Evolutionary conservation across 352 stramenopile genomes (phyloP).

Genomic region (Phytophthora tentaculata): DNA sequence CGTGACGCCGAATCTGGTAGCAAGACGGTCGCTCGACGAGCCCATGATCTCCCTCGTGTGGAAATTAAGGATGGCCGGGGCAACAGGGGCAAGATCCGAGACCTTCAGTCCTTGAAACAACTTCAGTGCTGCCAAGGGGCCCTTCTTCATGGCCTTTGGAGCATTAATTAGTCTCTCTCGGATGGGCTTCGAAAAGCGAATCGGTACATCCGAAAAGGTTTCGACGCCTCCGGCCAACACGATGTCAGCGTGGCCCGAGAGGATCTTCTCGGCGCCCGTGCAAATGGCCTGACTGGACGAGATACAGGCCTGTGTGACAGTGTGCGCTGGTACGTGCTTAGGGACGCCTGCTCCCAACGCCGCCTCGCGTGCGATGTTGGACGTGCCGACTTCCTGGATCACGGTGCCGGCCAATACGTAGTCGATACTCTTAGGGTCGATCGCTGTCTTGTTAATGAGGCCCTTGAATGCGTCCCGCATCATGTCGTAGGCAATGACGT

Average conservation of each 20-base stretch:
- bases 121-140: conserved; percentile 86
- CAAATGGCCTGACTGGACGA: conserved; percentile 96
- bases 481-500: conserved; percentile 97
- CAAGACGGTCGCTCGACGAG: conserved; percentile 95
- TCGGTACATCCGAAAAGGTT: conserved; percentile 98
- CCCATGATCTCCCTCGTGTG: conserved; percentile 99
- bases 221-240: conserved; percentile 96
- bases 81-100: conserved; percentile 91
- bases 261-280: conserved; percentile 95
- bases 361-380: conserved; percentile 97
- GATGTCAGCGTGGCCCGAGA: conserved; percentile 94
- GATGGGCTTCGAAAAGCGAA: conserved; percentile 93
- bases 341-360: conserved; percentile 96
- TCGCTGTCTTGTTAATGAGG: conserved; percentile 94
- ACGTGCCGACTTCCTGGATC: conserved; percentile 97
- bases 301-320: conserved; percentile 97
- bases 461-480: conserved; percentile 96
- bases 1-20: conserved; percentile 94
- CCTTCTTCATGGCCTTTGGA: conserved; percentile 96
- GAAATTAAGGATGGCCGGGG: conserved; percentile 98
- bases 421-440: conserved; percentile 96
- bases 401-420: conserved; percentile 97
- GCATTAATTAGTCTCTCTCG: conserved; percentile 84
- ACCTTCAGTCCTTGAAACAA: conserved; percentile 95
- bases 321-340: conserved; percentile 94